These are phyloP conservation scores for Gymnopilus junonius DNA, from an alignment of 768 basidiomycete genomes.

Conservation along the genomic window DNA sequence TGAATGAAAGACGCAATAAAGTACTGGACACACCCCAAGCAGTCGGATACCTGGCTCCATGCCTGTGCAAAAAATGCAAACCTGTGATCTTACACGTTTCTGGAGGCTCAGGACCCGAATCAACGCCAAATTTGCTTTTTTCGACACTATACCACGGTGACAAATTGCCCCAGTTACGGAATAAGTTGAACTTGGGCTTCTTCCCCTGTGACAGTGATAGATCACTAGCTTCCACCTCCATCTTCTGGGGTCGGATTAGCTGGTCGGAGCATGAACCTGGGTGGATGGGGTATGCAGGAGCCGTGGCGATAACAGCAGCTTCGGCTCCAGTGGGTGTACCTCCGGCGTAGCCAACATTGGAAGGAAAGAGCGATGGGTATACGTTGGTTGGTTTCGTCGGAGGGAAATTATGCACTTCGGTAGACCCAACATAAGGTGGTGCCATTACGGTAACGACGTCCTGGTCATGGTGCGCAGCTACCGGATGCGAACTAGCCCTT, in stretches of 20 bases:
- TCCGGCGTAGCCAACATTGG: constrained; percentile 77
- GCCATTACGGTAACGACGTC: constrained; percentile 45
- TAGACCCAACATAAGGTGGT: constrained; percentile 74
- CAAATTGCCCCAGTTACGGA: constrained; percentile 83
- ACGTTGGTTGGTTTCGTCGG: constrained; percentile 76
- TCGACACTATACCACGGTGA: constrained; percentile 86
- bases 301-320: constrained; percentile 71
- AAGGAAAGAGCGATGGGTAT: constrained; percentile 74
- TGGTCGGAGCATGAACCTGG: constrained; percentile 61
- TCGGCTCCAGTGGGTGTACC: constrained; percentile 82
- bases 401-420: constrained; percentile 70
- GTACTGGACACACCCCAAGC: constrained; percentile 52
- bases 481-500: constrained; percentile 10
- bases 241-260: constrained; percentile 54
- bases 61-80: constrained; percentile 79
- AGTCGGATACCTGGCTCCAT: constrained; percentile 79
- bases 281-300: constrained; percentile 79
- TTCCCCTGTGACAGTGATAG: constrained; percentile 26
- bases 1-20: background rate
- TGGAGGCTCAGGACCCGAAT: constrained; percentile 73
- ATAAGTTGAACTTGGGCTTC: constrained; percentile 59
- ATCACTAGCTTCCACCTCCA: constrained; percentile 8
- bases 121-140: constrained; percentile 67
- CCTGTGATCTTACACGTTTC: constrained; percentile 73
- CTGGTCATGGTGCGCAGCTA: constrained; percentile 11